phyloP scores from a whole-genome alignment of 345 rosid species.

The Boechera stricta region DNA sequence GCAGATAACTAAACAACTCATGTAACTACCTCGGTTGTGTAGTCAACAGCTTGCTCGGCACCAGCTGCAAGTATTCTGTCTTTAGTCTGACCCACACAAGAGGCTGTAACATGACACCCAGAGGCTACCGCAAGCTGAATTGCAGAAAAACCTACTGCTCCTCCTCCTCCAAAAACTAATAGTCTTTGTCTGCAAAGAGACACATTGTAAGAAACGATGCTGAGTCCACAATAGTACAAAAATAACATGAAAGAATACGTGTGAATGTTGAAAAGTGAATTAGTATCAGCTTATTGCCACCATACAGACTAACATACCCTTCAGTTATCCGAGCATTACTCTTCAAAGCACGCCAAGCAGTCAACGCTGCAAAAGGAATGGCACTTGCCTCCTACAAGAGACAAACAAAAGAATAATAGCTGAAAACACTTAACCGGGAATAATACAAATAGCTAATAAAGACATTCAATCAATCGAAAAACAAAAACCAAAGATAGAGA shows the following conservation, averaged over 20 bases:
- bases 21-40: conserved; percentile 67
- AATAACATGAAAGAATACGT: conserved; percentile 10
- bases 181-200: conserved; percentile 71
- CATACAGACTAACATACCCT: conserved; percentile 60
- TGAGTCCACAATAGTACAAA: neutral
- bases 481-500: conserved; percentile 10
- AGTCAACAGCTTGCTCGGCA: conserved; percentile 91
- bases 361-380: conserved; percentile 93
- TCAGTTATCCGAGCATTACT: conserved; percentile 84
- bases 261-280: conserved; percentile 11
- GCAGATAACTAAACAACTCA: conserved; percentile 12
- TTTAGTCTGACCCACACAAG: conserved; percentile 78
- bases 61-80: conserved; percentile 71
- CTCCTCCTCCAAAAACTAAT: conserved; percentile 89
- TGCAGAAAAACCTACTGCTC: conserved; percentile 95
- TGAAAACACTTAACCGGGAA: neutral
- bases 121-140: conserved; percentile 82
- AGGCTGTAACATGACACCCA: conserved; percentile 77
- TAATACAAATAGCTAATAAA: conserved; percentile 3
- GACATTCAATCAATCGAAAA: neutral
- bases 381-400: conserved; percentile 83
- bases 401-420: conserved; percentile 1
- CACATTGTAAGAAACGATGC: neutral
- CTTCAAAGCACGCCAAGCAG: conserved; percentile 96
- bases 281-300: conserved; percentile 11